A percentile compares a stretch with the other conserved stretches of the same genome.
Evolutionary conservation across 306 rosid species (phyloP).

Genomic region (Hippophae tibetana): DNA sequence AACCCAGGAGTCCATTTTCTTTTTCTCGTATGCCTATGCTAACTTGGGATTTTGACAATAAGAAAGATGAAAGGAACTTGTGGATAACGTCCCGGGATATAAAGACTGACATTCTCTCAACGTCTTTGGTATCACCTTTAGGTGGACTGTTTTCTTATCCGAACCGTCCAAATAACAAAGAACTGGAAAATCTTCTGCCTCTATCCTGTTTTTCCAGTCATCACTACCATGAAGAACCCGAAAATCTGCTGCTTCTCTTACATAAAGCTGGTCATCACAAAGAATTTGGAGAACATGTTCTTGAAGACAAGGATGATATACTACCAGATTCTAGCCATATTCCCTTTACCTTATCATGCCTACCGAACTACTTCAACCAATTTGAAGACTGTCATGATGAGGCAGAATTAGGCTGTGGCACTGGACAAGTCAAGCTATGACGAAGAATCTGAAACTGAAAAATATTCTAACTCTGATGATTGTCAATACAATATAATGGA

Average conservation of each 20-base stretch:
- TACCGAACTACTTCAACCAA: slow-evolving; percentile 22
- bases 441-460: neutral
- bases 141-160: slow-evolving; percentile 27
- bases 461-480: too few relatives aligned
- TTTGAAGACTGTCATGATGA: slow-evolving; percentile 21
- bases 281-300: slow-evolving; percentile 21
- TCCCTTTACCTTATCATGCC: slow-evolving; percentile 27
- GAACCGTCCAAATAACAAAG: slow-evolving; percentile 20
- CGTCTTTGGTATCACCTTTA: slow-evolving; percentile 20
- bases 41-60: slow-evolving; percentile 25
- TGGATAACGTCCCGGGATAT: slow-evolving; percentile 20
- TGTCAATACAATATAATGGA: too few relatives aligned
- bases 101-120: slow-evolving; percentile 17
- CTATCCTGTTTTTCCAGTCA: slow-evolving; percentile 24
- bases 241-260: too few relatives aligned
- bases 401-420: slow-evolving; percentile 22
- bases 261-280: too few relatives aligned
- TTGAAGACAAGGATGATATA: slow-evolving; percentile 25
- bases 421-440: slow-evolving; percentile 17
- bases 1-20: too few relatives aligned
- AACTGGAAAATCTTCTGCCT: slow-evolving; percentile 19
- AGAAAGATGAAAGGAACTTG: slow-evolving; percentile 14
- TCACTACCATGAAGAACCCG: slow-evolving; percentile 15
- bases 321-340: slow-evolving; percentile 22
- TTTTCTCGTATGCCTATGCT: slow-evolving; percentile 19